Conservation (phyloP, 164 flowering plant species). For the Platanus orientalis region DNA sequence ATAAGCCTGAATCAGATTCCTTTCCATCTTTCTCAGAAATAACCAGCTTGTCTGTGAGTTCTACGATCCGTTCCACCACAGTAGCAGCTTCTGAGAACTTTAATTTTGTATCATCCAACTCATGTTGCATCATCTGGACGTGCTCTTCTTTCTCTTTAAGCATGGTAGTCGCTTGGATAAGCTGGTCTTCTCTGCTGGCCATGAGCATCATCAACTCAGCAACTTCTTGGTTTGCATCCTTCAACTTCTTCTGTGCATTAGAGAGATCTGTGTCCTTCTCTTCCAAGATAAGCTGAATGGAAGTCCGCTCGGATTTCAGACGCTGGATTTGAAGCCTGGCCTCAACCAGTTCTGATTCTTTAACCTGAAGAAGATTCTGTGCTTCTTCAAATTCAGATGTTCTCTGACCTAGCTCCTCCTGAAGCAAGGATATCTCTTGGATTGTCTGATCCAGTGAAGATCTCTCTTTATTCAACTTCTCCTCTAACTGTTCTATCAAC, state of each 20-base stretch:
- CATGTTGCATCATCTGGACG: constrained; percentile 37
- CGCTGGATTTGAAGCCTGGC: constrained; percentile 80
- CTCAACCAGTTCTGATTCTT: constrained; percentile 65
- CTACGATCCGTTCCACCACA: constrained; percentile 55
- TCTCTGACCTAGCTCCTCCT: constrained; percentile 44
- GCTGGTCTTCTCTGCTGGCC: constrained; percentile 57
- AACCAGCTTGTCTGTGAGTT: constrained; percentile 58
- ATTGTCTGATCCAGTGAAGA: constrained; percentile 41
- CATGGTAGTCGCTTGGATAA: constrained; percentile 46
- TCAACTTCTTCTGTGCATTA: constrained; percentile 42
- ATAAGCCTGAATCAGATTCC: background rate
- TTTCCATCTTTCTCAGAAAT: constrained; percentile 35
- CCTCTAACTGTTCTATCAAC: constrained; percentile 40
- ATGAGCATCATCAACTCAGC: constrained; percentile 50
- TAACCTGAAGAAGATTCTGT: constrained; percentile 42
- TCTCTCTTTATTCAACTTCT: constrained; percentile 51
- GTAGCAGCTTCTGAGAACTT: constrained; percentile 62
- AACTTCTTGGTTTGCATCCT: constrained; percentile 45
- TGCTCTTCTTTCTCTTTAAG: constrained; percentile 63
- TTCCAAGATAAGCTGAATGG: constrained; percentile 47
- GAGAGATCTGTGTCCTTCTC: constrained; percentile 62
- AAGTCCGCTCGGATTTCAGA: constrained; percentile 50
- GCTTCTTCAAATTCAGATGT: constrained; percentile 39
- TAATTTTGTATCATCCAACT: constrained; percentile 42
- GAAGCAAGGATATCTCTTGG: constrained; percentile 39